Evolutionary conservation across 2,329 filamentous ascomycete genomes (phyloP).

Genomic region (Phaeosphaeriaceae sp.): DNA sequence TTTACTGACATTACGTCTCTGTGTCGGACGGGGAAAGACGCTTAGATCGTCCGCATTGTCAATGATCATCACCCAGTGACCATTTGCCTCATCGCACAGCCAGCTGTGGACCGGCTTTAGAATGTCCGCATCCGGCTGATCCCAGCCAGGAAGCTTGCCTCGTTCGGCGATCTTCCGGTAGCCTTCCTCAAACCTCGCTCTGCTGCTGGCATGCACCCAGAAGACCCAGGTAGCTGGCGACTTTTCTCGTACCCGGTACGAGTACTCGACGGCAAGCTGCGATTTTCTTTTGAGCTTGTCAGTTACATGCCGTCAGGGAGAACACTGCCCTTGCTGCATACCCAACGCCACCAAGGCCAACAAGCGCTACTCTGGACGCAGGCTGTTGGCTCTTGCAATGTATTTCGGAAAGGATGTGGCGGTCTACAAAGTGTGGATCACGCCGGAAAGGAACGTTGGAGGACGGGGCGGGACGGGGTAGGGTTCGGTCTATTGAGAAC

Average conservation of each 20-base stretch:
- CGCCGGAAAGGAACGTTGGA: too few species aligned
- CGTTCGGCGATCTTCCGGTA: constrained; percentile 17
- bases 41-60: constrained; percentile 20
- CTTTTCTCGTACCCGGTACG: constrained; percentile 20
- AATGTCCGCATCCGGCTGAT: constrained; percentile 14
- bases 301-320: too few species aligned
- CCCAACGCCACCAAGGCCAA: too few species aligned
- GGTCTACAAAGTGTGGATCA: too few species aligned
- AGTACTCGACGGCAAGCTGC: constrained; percentile 29
- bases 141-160: constrained; percentile 11
- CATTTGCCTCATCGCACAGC: constrained; percentile 18
- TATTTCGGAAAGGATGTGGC: too few species aligned
- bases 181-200: constrained; percentile 17
- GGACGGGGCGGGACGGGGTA: too few species aligned
- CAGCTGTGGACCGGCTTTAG: constrained; percentile 17
- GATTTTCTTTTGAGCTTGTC: constrained; percentile 11
- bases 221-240: constrained; percentile 28
- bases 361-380: too few species aligned
- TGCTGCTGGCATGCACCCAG: constrained; percentile 35
- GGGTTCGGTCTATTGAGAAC: too few species aligned
- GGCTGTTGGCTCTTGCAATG: too few species aligned
- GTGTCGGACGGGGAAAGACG: constrained; percentile 1
- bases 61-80: constrained; percentile 19
- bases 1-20: too few species aligned
- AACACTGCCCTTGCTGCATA: too few species aligned